Evolutionary conservation across 1,284 basidiomycete genomes (phyloP), one percentile per base, ranked within the genome.

Genomic region (Microbotryum scabiosae): DNA sequence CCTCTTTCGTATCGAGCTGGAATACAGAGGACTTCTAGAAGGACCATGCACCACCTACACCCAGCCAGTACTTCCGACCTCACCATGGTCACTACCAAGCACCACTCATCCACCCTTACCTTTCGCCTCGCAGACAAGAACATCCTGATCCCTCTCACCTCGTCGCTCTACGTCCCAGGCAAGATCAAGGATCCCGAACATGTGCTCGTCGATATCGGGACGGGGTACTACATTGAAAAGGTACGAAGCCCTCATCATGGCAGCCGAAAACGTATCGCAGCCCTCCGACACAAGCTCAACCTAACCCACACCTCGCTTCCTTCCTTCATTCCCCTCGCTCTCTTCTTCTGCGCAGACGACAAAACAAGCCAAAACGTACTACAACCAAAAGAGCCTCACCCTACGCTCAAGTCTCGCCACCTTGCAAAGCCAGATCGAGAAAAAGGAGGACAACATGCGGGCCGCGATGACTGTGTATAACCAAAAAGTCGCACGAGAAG

Each of bases 141-240:
- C 20, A 84, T 93, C 63, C 81, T 97, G 23, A 88, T 97, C 2
- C 94, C 94, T 3, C 78, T 97, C 54, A 97, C 92, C 12, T 90
- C 88, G 74, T 96, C 91, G 2, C 81, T 98, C 4, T 97, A 97
- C 74, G 88, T 97, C 18, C 91, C 93, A 1, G 94, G 93, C 32
- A 91, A 86, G 76, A 80, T 97, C 43, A 80, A 80, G 28, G 87
- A 97, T 73, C 76, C 83, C 2, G 86, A 91, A 54, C 83, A 90
- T 67, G 92, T 98, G 53, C 86, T 97, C 62, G 85, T 98, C 21
- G 94, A 98, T 74, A 82, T 98, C 36, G 94, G 94, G 2, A 97
- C 94, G 0, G 94, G 94, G 0, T 98, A 97, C 77, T 97, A 87
- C 72, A 86, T 98, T 21, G 86, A 90, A 75, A 97, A 97, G 82